Conservation (phyloP, 441 rosid genomes). For the Arabidopsis lyrata region DNA sequence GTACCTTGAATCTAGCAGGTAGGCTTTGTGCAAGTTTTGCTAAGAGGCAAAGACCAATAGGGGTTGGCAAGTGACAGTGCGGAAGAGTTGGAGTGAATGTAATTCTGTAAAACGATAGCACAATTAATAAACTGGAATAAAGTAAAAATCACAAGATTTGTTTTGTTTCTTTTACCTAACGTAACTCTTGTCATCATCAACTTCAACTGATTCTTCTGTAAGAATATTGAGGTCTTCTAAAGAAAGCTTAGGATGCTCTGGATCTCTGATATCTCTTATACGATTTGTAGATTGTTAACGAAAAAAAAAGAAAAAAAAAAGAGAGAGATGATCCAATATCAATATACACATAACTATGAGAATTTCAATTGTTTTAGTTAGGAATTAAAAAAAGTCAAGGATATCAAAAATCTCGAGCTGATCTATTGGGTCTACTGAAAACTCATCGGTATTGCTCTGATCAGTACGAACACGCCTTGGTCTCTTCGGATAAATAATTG, state of each 20-base stretch:
- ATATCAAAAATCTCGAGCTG: conserved; percentile 78
- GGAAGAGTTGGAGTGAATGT: conserved; percentile 85
- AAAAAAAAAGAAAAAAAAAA: conserved; percentile 18
- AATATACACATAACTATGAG: neutral
- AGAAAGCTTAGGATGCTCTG: conserved; percentile 72
- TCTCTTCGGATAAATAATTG: conserved; percentile 68
- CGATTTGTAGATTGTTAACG: conserved; percentile 66
- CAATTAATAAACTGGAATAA: neutral
- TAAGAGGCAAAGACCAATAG: conserved; percentile 83
- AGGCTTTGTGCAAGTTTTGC: conserved; percentile 81
- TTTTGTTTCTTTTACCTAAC: conserved; percentile 54
- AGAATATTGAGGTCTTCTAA: conserved; percentile 77
- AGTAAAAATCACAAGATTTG: neutral
- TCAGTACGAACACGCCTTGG: conserved; percentile 54
- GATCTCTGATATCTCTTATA: conserved; percentile 89
- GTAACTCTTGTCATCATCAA: conserved; percentile 60
- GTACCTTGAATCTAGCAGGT: conserved; percentile 87
- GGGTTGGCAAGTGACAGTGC: conserved; percentile 79
- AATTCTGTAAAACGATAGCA: conserved; percentile 53
- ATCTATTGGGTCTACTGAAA: conserved; percentile 68
- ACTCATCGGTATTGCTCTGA: conserved; percentile 53
- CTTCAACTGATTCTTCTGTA: conserved; percentile 81
- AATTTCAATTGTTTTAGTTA: neutral
- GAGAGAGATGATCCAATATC: neutral
- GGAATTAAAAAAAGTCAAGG: conserved; percentile 43